Evolutionary conservation across 345 rosid genomes (phyloP).

Genomic region (Laguncularia racemosa): DNA sequence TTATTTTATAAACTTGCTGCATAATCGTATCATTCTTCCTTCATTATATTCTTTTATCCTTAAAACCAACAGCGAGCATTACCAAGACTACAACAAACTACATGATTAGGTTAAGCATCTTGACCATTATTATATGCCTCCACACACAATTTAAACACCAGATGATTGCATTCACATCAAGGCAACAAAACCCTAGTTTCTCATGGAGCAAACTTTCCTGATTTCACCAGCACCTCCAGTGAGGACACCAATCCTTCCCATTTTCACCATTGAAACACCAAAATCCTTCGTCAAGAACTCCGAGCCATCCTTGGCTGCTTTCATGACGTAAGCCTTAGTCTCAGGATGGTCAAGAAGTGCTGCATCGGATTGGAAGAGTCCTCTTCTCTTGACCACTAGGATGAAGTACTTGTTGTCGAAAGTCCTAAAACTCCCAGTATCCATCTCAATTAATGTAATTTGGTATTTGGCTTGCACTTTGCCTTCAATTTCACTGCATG

Average conservation of each 20-base stretch:
- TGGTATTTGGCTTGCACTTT: conserved; percentile 35
- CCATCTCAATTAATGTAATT: conserved; percentile 53
- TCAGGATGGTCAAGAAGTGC: conserved; percentile 35
- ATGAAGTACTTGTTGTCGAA: conserved; percentile 44
- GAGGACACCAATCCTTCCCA: no score
- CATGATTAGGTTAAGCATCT: no score
- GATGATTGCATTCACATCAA: neutral
- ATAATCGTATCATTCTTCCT: no score
- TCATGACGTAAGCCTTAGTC: conserved; percentile 39
- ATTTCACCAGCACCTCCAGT: no score
- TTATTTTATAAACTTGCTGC: no score
- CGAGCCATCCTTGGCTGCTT: conserved; percentile 13
- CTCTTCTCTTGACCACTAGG: conserved; percentile 47
- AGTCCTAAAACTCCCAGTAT: conserved; percentile 57
- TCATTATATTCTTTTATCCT: no score
- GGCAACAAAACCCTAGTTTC: conserved; percentile 18
- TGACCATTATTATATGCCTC: no score
- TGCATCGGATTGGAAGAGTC: no score
- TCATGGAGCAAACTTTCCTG: conserved; percentile 41
- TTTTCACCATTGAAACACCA: no score
- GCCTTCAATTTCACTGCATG: conserved; percentile 19
- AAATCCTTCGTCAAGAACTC: no score
- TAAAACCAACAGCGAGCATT: no score
- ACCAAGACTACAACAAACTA: no score
- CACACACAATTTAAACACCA: neutral